A percentile compares a stretch with the other conserved stretches of the same genome.
Evolutionary conservation across 441 rosid species (phyloP).

Genomic region (Melastoma candidum): DNA sequence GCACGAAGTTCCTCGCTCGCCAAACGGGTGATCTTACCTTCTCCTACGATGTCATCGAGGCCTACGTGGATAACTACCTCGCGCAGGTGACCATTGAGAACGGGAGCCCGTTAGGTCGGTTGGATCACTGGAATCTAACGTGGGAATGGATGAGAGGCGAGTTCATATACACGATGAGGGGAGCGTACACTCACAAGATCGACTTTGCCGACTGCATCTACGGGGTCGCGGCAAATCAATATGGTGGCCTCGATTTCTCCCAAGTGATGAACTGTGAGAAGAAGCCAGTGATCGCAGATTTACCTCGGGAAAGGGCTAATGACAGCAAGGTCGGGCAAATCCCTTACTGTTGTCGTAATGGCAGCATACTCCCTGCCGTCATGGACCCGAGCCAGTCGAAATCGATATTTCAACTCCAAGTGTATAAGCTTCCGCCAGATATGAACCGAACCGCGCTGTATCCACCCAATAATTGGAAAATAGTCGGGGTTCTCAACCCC

Average conservation of each 20-base stretch:
- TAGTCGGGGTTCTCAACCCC: slow-evolving; percentile 13
- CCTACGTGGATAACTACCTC: slow-evolving; percentile 10
- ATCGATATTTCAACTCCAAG: slow-evolving; percentile 15
- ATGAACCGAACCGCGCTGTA: slow-evolving; percentile 9
- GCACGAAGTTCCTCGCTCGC: slow-evolving; percentile 13
- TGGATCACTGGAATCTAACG: slow-evolving; percentile 15
- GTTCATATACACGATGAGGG: slow-evolving; percentile 19
- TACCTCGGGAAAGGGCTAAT: slow-evolving; percentile 15
- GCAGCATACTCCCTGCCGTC: slow-evolving; percentile 5
- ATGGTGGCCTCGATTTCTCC: slow-evolving; percentile 10
- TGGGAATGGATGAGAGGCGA: slow-evolving; percentile 24
- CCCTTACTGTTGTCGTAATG: slow-evolving; percentile 17
- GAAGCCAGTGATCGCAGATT: slow-evolving; percentile 9
- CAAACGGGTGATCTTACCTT: slow-evolving; percentile 13
- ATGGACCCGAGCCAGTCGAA: slow-evolving; percentile 15
- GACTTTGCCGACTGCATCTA: slow-evolving; percentile 14
- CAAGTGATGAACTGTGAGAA: slow-evolving; percentile 22
- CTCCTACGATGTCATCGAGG: slow-evolving; percentile 13
- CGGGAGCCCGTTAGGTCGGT: slow-evolving; percentile 10
- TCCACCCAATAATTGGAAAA: slow-evolving; percentile 17
- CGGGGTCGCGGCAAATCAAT: slow-evolving; percentile 6
- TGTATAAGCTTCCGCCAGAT: slow-evolving; percentile 16
- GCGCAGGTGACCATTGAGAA: slow-evolving; percentile 19
- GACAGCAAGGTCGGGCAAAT: slow-evolving; percentile 9
- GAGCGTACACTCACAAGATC: slow-evolving; percentile 17